Evolutionary conservation across 2,329 filamentous ascomycete species (phyloP).

Genomic region (Beauveria rudraprayagi): DNA sequence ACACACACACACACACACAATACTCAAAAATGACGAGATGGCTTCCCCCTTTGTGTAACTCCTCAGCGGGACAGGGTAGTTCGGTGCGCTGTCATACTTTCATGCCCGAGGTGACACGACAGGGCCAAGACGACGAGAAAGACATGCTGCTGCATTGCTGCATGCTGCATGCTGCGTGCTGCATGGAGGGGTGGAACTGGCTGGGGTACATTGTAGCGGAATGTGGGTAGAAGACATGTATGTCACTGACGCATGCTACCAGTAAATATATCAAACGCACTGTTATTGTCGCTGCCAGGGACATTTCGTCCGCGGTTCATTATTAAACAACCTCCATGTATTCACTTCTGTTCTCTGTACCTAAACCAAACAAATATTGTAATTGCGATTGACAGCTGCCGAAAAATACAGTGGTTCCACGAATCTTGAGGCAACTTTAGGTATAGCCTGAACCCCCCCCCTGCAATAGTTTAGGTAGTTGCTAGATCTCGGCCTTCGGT

Average conservation of each 20-base stretch:
- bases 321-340: too few relatives aligned
- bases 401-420: not conserved
- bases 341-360: not conserved
- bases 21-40: not conserved
- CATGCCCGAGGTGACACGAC: not conserved
- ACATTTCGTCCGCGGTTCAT: not conserved
- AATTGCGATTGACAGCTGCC: not conserved
- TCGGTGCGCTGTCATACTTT: not conserved
- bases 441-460: not conserved
- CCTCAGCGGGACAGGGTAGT: not conserved
- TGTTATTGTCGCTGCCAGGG: not conserved
- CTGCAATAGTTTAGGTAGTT: not conserved
- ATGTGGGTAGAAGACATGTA: conserved; percentile 1
- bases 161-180: too few relatives aligned
- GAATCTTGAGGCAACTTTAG: not conserved
- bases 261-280: not conserved
- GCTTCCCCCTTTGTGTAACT: not conserved
- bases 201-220: not conserved
- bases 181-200: not conserved
- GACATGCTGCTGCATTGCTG: too few relatives aligned
- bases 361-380: not conserved
- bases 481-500: conserved; percentile 7
- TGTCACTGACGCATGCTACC: not conserved
- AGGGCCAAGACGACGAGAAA: not conserved
- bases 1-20: not conserved